Conservation (phyloP, 2,329 filamentous ascomycete genomes). For the Fusarium beomiforme region DNA sequence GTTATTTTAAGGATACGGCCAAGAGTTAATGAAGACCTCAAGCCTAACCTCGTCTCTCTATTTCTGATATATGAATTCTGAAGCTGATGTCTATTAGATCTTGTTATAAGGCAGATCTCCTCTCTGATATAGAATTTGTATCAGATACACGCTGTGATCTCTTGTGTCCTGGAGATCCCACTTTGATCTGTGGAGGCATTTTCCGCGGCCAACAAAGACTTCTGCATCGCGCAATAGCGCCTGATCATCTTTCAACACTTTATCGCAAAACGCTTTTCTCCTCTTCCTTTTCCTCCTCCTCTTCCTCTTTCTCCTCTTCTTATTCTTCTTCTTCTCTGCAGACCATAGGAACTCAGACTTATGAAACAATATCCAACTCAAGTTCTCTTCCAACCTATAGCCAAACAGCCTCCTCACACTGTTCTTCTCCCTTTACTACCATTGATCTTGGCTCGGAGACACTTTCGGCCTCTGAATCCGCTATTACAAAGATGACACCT, state of each 20-base stretch:
- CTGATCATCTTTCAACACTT: neutral
- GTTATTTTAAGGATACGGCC: neutral
- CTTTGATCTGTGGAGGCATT: neutral
- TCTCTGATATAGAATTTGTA: neutral
- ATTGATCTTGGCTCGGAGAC: neutral
- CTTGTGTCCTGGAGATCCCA: neutral
- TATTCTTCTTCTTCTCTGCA: neutral
- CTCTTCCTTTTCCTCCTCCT: neutral
- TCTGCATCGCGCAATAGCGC: neutral
- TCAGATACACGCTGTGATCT: neutral
- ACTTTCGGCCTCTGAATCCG: neutral
- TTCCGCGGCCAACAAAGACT: neutral
- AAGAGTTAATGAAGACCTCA: too few species aligned
- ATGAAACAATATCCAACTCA: neutral
- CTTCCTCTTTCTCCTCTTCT: neutral
- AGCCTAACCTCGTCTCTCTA: too few species aligned
- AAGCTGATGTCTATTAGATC: neutral
- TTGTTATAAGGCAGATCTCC: neutral
- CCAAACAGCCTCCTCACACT: neutral
- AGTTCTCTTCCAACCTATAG: neutral
- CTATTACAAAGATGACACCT: neutral
- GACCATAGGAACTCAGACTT: neutral
- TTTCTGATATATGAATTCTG: rapidly evolving
- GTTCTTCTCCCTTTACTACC: neutral
- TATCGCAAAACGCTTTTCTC: neutral